Conservation (phyloP, 2,329 filamentous ascomycete genomes). For the Fusarium haematococcum region DNA sequence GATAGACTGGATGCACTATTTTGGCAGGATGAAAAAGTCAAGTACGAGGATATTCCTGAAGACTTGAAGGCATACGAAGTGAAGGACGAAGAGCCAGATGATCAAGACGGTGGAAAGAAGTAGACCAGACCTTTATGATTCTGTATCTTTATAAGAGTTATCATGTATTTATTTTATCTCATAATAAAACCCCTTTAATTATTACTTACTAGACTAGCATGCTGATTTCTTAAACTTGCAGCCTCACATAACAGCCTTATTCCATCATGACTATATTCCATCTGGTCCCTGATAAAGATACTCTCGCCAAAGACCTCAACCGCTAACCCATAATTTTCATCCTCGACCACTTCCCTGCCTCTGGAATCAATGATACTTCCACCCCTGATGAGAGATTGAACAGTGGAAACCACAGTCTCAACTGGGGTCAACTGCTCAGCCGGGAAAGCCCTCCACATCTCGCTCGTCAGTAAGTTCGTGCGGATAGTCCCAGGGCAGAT, state of each 20-base stretch:
- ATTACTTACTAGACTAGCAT: no score
- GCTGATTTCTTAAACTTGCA: slow-evolving; percentile 15
- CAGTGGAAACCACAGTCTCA: no score
- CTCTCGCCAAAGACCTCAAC: slow-evolving; percentile 33
- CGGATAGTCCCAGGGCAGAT: slow-evolving; percentile 9
- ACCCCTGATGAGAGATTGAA: no score
- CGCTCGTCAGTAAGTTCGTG: background rate
- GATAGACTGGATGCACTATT: background rate
- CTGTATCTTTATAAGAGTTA: background rate
- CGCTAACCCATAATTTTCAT: slow-evolving; percentile 4
- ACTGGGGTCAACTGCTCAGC: no score
- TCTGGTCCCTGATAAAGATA: slow-evolving; percentile 44
- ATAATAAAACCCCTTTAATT: no score
- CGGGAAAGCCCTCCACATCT: background rate
- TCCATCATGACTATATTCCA: slow-evolving; percentile 39
- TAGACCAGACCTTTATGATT: background rate
- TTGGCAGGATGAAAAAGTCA: background rate
- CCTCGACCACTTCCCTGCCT: background rate
- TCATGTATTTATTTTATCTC: no score
- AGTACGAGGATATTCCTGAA: background rate
- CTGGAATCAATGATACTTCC: no score
- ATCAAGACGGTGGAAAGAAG: background rate
- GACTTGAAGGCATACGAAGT: background rate
- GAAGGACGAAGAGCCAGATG: background rate
- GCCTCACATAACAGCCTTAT: slow-evolving; percentile 38